Evolutionary conservation across 805 yeast species (phyloP), one percentile per base, ranked within the genome.

Genomic region (Barnettozyma californica): DNA sequence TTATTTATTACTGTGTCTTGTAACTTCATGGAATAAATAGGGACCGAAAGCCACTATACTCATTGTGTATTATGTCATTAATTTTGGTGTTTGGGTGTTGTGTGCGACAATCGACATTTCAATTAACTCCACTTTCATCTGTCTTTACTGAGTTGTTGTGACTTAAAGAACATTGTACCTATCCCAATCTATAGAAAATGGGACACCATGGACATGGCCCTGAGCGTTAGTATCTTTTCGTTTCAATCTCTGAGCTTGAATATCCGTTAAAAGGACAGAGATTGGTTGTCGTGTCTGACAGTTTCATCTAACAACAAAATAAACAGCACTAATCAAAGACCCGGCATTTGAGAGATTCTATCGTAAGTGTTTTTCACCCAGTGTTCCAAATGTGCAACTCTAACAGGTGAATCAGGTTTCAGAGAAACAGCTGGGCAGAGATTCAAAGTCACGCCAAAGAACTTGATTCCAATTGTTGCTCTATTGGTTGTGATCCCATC

Each of bases 331-430:
- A 13, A 58, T 50, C 42, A 49, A 53, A 34, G 62, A 58, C 40
- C 62, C 62, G 25, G 62, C 62, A 2, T 51, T 58, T 25, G 62
- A 58, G 51, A 47, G 47, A 31, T 58, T 55, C 48, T 58, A 58
- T 44, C 51, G 62, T 57, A 52, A 26, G 62, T 53, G 16, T 33
- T 4, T 5, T 29, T 14, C 16, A 29, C 14, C 14, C 33, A 14
- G 11, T 29, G 33, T 29, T 29, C 11, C 14, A 14, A 29, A 29
- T 13, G 8, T 16, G 11, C 14, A 4, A 3, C 14, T 11, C 33
- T 29, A 13, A 29, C 33, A 29, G 5, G 16, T 13, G 33, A 13
- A 8, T 3, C 10, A 38, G 62, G 53, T 33, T 57, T 50, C 45
- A 57, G 61, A 43, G 59, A 58, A 43, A 57, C 61, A 3, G 46